A percentile compares a stretch with the other conserved stretches of the same genome.
These are phyloP conservation scores for Mycena filopes DNA, from an alignment of 768 basidiomycete species.

Conservation along the genomic window DNA sequence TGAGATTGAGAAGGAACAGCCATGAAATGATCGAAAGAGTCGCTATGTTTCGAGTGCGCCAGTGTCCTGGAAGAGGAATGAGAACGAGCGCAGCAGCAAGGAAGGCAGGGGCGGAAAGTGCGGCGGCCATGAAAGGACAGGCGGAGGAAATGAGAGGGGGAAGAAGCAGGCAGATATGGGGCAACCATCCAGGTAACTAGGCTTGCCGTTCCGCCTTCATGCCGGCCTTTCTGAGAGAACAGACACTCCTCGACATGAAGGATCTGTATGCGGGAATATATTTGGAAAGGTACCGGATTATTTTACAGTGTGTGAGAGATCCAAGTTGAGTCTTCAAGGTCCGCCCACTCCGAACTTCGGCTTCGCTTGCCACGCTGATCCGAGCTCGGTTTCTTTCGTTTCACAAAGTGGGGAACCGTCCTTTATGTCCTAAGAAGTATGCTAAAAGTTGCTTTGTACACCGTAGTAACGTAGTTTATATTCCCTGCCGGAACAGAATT, in stretches of 20 bases:
- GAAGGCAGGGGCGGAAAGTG: slow-evolving; percentile 6
- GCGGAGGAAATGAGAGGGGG: background rate
- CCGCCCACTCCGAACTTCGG: too few species aligned
- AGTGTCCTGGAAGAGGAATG: slow-evolving; percentile 45
- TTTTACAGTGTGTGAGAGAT: background rate
- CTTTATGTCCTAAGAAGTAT: too few species aligned
- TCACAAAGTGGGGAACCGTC: too few species aligned
- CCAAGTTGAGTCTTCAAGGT: too few species aligned
- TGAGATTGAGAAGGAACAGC: slow-evolving; percentile 60
- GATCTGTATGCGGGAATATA: background rate
- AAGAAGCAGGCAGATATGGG: background rate
- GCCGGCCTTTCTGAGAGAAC: background rate
- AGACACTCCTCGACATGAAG: background rate
- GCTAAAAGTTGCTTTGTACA: too few species aligned
- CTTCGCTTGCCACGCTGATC: too few species aligned
- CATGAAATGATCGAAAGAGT: slow-evolving; percentile 61
- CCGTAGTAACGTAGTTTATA: too few species aligned
- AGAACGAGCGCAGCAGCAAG: slow-evolving; percentile 47
- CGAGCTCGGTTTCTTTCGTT: too few species aligned
- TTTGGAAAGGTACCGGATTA: background rate
- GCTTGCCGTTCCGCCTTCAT: background rate
- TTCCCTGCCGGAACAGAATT: too few species aligned
- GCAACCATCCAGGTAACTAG: background rate
- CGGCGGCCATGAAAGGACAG: slow-evolving; percentile 15
- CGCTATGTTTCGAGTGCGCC: slow-evolving; percentile 58